Conservation (phyloP, 331 rosid genomes). For the Spiraea crenata region DNA sequence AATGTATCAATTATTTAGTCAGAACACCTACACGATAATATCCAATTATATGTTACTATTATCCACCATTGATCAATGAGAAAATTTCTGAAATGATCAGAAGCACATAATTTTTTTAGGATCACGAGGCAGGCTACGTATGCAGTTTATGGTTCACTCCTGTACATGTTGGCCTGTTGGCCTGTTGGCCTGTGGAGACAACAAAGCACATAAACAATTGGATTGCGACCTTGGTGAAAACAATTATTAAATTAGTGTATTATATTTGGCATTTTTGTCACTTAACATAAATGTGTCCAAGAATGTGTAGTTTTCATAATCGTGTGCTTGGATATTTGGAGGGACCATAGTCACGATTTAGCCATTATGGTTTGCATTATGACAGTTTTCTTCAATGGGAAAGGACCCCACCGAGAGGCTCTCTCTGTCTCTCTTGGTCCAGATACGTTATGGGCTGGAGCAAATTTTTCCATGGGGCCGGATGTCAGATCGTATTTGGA, state of each 20-base stretch:
- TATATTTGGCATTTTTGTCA: slow-evolving; percentile 28
- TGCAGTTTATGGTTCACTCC: slow-evolving; percentile 46
- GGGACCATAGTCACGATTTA: slow-evolving; percentile 9
- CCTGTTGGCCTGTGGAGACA: slow-evolving; percentile 32
- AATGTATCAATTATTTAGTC: too few species aligned
- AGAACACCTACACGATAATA: too few species aligned
- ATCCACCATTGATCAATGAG: neutral
- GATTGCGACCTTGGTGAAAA: slow-evolving; percentile 34
- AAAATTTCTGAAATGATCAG: neutral
- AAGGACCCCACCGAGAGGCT: neutral
- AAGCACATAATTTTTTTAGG: slow-evolving; percentile 28
- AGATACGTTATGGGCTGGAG: neutral
- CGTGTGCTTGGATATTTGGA: slow-evolving; percentile 11
- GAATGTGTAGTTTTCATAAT: slow-evolving; percentile 16
- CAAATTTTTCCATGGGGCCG: neutral
- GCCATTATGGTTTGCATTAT: neutral
- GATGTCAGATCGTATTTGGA: neutral
- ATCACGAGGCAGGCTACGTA: slow-evolving; percentile 62
- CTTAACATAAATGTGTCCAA: slow-evolving; percentile 23
- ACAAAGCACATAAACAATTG: neutral
- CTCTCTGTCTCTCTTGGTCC: neutral
- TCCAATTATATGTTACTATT: too few species aligned
- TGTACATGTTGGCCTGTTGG: slow-evolving; percentile 28
- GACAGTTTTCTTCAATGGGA: neutral
- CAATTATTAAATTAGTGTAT: slow-evolving; percentile 1